Base-by-base conservation (phyloP, 129 eudicot genomes). In the Lactuca saligna region DNA sequence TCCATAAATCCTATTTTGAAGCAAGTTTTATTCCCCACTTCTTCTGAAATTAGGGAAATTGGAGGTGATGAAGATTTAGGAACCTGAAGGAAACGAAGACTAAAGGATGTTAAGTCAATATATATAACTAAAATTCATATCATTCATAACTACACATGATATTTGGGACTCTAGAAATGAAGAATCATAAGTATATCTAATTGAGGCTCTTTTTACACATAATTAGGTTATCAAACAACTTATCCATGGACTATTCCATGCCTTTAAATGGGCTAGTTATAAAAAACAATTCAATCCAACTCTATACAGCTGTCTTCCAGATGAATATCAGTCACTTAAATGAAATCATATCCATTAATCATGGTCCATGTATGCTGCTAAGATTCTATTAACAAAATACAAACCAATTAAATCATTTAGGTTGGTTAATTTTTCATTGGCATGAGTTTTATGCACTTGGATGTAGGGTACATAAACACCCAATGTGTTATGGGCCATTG, bases 31-130 rank as follows among this genome's bases (percentile, higher is more conserved):
- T 51, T 32, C 37, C 54, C 70, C 25, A 25, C 39, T 67, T 74
- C 66, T 37, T 81, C 77, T 7, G 14, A 46, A 60, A 29, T 57
- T 39, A 85, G 57, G 69, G 80, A 83, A 42, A 80, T 13, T 56
- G 69, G 66, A 44, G 77, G 61, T 68, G 66, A 64, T 65, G 79
- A 75, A 54, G 79, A 65, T 78, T 75, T 81, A 56, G 79, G 70
- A 54, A 65, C 86, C 97, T 91, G 97, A 72, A 82, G 70, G 59
- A 88, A 82, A 60, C 85, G 71, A 68, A 62, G 73, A 84, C 97
- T 91, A 81, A 42, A 31, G 63, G 66, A 77, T 73, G 68, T 76
- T 76, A 82, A 72, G 79, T 80, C 75, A 78, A 54, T 33, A 44
- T 66, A 58, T 58, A 67, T 16, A 41, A 48, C 33, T 57, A 57